phyloP scores from a whole-genome alignment of 805 yeast species.

The Candida ovalis region DNA sequence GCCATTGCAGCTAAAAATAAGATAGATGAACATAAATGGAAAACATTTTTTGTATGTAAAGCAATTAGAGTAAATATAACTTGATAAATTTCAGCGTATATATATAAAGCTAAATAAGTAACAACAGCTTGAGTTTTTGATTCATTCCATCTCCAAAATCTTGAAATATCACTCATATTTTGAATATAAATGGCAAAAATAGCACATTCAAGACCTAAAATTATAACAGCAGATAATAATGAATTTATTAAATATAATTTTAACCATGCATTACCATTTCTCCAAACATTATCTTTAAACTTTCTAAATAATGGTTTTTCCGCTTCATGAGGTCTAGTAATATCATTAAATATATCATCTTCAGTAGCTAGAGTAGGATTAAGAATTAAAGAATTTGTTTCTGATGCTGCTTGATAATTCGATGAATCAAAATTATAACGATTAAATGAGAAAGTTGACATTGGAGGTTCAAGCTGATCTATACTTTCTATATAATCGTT shows the following conservation, averaged over 20 bases:
- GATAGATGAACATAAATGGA: constrained; percentile 30
- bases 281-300: constrained; percentile 12
- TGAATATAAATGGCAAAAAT: constrained; percentile 37
- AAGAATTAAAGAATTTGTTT: neutral
- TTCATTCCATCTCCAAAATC: neutral
- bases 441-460: neutral
- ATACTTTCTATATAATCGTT: too few species aligned
- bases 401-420: neutral
- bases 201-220: constrained; percentile 36
- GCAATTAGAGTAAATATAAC: constrained; percentile 35
- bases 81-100: constrained; percentile 42
- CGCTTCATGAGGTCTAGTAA: constrained; percentile 7
- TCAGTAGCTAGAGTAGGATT: neutral
- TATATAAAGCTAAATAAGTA: constrained; percentile 40
- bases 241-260: constrained; percentile 30
- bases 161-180: constrained; percentile 22
- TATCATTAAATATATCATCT: constrained; percentile 5
- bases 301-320: neutral
- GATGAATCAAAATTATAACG: neutral
- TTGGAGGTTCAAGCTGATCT: neutral
- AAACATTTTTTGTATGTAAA: constrained; percentile 34
- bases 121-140: constrained; percentile 18
- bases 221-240: constrained; percentile 31
- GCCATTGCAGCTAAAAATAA: constrained; percentile 39
- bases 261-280: constrained; percentile 13